phyloP scores from a whole-genome alignment of 305 asterid genomes.

The Ilex paraguariensis region DNA sequence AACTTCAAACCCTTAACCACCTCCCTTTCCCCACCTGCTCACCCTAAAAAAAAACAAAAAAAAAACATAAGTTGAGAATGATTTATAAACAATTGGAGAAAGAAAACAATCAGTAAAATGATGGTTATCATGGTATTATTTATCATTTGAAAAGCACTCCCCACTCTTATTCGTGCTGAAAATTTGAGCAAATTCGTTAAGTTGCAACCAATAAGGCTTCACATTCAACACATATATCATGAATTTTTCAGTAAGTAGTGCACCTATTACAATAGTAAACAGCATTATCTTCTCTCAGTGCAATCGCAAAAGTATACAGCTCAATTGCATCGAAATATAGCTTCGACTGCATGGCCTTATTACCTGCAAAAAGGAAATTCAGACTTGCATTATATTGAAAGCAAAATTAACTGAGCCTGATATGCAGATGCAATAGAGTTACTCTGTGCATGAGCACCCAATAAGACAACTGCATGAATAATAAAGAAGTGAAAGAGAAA shows the following conservation, averaged over 20 bases:
- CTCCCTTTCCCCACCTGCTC: too few relatives aligned
- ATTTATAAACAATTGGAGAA: too few relatives aligned
- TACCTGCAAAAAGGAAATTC: conserved; percentile 20
- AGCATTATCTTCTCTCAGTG: conserved; percentile 65
- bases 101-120: too few relatives aligned
- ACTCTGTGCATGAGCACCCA: not conserved
- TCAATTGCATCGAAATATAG: conserved; percentile 56
- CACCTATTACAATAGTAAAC: conserved; percentile 88
- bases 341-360: conserved; percentile 74
- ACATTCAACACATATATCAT: too few relatives aligned
- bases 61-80: too few relatives aligned
- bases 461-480: not conserved
- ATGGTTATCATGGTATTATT: too few relatives aligned
- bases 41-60: too few relatives aligned
- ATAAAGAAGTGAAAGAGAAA: not conserved
- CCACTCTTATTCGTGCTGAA: too few relatives aligned
- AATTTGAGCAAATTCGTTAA: too few relatives aligned
- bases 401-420: not conserved
- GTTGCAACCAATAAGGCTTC: too few relatives aligned
- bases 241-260: conserved; percentile 1
- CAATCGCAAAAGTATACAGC: conserved; percentile 71
- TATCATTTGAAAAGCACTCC: too few relatives aligned
- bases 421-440: not conserved
- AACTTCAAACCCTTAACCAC: too few relatives aligned
- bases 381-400: not conserved